A percentile compares a stretch with the other conserved stretches of the same genome.
phyloP scores from a whole-genome alignment of 768 basidiomycete genomes.

The Leccinellum rugosiceps region DNA sequence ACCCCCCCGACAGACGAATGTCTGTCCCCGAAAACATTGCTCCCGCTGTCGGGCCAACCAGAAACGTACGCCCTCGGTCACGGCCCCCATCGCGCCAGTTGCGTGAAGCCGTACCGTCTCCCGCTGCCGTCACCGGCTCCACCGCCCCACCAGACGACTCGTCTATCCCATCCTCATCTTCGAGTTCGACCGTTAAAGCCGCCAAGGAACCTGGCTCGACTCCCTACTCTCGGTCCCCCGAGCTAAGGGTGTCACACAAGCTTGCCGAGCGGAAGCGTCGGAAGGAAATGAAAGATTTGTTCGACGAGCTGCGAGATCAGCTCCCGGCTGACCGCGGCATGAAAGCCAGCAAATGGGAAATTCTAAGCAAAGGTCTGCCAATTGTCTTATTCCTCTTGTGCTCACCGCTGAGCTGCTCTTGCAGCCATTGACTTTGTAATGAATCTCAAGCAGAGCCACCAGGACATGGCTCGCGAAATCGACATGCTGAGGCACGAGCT shows the following conservation, averaged over 20 bases:
- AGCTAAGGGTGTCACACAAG: constrained; percentile 93
- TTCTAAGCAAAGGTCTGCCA: constrained; percentile 83
- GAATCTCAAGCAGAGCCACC: constrained; percentile 71
- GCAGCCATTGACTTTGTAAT: constrained; percentile 86
- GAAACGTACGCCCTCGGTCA: constrained; percentile 62
- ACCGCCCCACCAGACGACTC: constrained; percentile 41
- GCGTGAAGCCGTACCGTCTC: constrained; percentile 39
- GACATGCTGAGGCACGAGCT: constrained; percentile 77
- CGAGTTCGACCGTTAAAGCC: constrained; percentile 33
- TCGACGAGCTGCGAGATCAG: constrained; percentile 92
- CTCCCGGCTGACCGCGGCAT: constrained; percentile 89
- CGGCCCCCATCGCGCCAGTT: constrained; percentile 67
- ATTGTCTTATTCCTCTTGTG: background rate
- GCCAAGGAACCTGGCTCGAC: constrained; percentile 54
- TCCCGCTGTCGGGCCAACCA: constrained; percentile 42
- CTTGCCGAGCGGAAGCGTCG: constrained; percentile 94
- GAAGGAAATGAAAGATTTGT: constrained; percentile 99
- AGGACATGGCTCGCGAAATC: constrained; percentile 75
- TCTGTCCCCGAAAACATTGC: constrained; percentile 63
- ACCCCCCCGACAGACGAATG: constrained; percentile 68
- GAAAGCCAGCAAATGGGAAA: constrained; percentile 99
- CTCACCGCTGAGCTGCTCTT: constrained; percentile 3
- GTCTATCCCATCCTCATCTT: constrained; percentile 34
- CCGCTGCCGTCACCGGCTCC: constrained; percentile 37
- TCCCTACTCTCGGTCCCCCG: constrained; percentile 94